Conservation (phyloP, 306 rosid species). For the Pterocarpus santalinus region DNA sequence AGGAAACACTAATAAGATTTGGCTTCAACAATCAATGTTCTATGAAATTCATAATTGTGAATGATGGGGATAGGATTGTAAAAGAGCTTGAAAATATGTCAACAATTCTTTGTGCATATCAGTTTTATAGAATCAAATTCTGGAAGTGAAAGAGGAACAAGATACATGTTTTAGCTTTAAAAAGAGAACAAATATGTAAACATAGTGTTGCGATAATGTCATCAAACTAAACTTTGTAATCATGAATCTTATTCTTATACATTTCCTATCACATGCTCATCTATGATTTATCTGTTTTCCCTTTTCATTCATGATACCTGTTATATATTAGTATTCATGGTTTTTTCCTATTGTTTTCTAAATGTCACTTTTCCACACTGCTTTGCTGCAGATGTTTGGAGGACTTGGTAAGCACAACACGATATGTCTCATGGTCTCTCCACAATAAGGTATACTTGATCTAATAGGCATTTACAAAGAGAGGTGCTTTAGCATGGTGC, state of each 20-base stretch:
- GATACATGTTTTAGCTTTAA: too few relatives aligned
- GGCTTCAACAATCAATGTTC: too few relatives aligned
- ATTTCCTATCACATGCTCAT: slow-evolving; percentile 11
- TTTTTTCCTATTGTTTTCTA: slow-evolving; percentile 22
- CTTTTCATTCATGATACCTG: slow-evolving; percentile 9
- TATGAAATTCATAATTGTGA: too few relatives aligned
- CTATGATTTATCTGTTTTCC: neutral
- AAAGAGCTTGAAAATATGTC: too few relatives aligned
- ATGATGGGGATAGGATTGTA: too few relatives aligned
- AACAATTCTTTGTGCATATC: too few relatives aligned
- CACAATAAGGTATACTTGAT: slow-evolving; percentile 87
- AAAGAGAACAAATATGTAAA: too few relatives aligned
- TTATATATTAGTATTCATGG: slow-evolving; percentile 15
- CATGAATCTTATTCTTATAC: neutral
- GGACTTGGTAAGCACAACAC: slow-evolving; percentile 96
- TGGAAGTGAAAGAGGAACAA: too few relatives aligned
- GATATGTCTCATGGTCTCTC: slow-evolving; percentile 97
- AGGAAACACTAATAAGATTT: too few relatives aligned
- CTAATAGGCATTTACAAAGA: slow-evolving; percentile 9
- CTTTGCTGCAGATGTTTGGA: slow-evolving; percentile 85
- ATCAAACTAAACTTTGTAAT: neutral
- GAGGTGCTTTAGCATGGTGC: slow-evolving; percentile 29
- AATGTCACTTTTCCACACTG: slow-evolving; percentile 31
- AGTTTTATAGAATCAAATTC: too few relatives aligned
- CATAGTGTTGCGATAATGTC: neutral